Base-by-base conservation (phyloP, 805 yeast genomes). In the Metschnikowia proteae region DNA sequence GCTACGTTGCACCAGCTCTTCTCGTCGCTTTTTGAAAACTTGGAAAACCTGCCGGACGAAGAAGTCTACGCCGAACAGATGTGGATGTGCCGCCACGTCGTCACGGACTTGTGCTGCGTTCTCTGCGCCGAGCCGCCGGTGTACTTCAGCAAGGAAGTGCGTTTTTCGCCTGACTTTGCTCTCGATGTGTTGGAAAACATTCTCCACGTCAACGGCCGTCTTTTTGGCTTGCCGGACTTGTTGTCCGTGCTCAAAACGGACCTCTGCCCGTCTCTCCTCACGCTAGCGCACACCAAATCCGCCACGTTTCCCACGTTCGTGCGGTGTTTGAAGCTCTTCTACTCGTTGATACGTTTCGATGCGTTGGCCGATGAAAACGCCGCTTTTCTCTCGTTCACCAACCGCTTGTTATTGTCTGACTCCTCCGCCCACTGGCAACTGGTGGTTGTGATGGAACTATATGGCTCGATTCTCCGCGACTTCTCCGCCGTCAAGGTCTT, bases 1-100 rank as follows among this genome's bases (percentile, higher is more conserved):
- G 99, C 98, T 2, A 89, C 98, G 3, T 76, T 90, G 40, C 95
- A 90, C 53, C 98, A 94, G 63, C 68, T 94, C 38, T 76, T 90
- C 39, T 81, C 86, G 33, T 80, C 86, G 29, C 78, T 90, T 0
- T 92, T 86, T 64, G 98, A 92, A 48, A 76, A 81, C 60, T 75
- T 49, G 30, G 38, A 41, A 23, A 35, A 11, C 10, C 33, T 11
- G n/a, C 9, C 9, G 10, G 36, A 17, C 9, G 23, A 33, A n/a
- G 30, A 10, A 6, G 29, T 23, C 10, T 13, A 5, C 7, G n/a
- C 36, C 3, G 43, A 40, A 13, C 10, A 30, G 3, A 9, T 31
- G 31, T 42, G 38, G 38, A 96, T 91, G 63, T 86, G 91, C 0
- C 83, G 76, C 58, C 68, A 82, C 50, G 75, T 90, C 3, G 81